Evolutionary conservation across 495 filamentous ascomycete species (phyloP), one percentile per base, ranked within the genome.

Genomic region (Penicillium maclennaniae): DNA sequence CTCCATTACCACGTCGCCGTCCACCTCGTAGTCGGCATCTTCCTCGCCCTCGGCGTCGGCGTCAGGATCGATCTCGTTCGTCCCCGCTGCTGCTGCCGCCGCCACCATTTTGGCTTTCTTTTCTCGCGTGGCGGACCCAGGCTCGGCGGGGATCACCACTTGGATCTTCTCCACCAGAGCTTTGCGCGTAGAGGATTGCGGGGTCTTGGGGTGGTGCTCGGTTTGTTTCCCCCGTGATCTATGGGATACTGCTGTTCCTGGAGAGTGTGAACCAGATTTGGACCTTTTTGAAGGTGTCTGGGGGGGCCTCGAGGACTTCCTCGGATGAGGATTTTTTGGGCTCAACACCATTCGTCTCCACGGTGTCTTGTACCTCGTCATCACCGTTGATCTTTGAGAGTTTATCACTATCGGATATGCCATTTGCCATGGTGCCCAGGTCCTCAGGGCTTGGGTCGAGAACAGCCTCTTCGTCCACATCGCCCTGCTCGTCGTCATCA

Each of bases 161-260:
- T 71, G 60, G 16, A 75, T 39, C 48, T 75, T 68, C 47, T 75
- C 72, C n/a, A 75, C 68, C 23, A 73, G 49, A 2, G 72, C 63
- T 43, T 75, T 75, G 40, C 68, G 69, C 27, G 41, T 67, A 42
- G 65, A 64, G 1, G 72, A 71, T 12, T 62, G 61, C 4, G 63
- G 61, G 4, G 61, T 64, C n/a, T 56, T 67, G n/a, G 54, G 16
- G n/a, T 38, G 51, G 2, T 55, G 51, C 10, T 51, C 55, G 6
- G 55, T 41, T 9, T 57, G 46, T 9, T 49, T 57, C 8, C 61
- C 59, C 36, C 65, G 65, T 19, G 65, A 53, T 36, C 56, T 55
- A 12, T 61, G 52, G n/a, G 61, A 60, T 6, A 46, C 37, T 42
- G 61, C 48, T 19, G 53, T 59, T 0, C 31, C 46, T 4, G 63